phyloP scores from a whole-genome alignment of 2,329 filamentous ascomycete genomes.

The Beauveria rudraprayagi region DNA sequence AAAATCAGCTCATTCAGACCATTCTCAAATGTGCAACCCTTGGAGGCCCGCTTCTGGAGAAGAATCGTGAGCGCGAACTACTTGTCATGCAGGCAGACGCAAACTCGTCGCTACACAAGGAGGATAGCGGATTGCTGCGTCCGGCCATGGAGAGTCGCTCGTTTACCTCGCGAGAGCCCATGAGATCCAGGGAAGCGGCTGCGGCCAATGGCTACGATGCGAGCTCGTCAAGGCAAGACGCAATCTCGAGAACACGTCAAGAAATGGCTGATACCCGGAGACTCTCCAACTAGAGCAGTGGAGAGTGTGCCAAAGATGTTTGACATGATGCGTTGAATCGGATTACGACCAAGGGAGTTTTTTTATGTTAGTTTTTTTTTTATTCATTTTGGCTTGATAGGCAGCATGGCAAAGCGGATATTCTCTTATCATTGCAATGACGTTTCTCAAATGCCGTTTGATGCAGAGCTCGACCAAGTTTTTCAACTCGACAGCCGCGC shows the following conservation, averaged over 20 bases:
- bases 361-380: conserved; percentile 5
- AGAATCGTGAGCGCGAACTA: conserved; percentile 57
- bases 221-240: conserved; percentile 27
- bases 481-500: neutral
- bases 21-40: conserved; percentile 95
- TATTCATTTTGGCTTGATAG: conserved; percentile 10
- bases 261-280: conserved; percentile 11
- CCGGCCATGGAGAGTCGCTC: conserved; percentile 49
- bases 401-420: conserved; percentile 10
- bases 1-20: conserved; percentile 95
- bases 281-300: conserved; percentile 4
- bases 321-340: conserved; percentile 8
- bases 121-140: conserved; percentile 30
- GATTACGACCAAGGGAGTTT: conserved; percentile 9
- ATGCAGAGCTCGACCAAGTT: neutral
- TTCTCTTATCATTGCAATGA: conserved; percentile 8
- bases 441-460: neutral
- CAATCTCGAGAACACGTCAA: conserved; percentile 38
- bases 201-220: conserved; percentile 52
- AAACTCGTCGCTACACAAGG: conserved; percentile 34
- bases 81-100: conserved; percentile 43
- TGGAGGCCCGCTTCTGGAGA: conserved; percentile 72
- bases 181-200: conserved; percentile 42
- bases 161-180: conserved; percentile 59
- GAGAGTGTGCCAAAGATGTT: conserved; percentile 8